Conservation (phyloP, 2,329 filamentous ascomycete genomes). For the Gliomastix tumulicola region DNA sequence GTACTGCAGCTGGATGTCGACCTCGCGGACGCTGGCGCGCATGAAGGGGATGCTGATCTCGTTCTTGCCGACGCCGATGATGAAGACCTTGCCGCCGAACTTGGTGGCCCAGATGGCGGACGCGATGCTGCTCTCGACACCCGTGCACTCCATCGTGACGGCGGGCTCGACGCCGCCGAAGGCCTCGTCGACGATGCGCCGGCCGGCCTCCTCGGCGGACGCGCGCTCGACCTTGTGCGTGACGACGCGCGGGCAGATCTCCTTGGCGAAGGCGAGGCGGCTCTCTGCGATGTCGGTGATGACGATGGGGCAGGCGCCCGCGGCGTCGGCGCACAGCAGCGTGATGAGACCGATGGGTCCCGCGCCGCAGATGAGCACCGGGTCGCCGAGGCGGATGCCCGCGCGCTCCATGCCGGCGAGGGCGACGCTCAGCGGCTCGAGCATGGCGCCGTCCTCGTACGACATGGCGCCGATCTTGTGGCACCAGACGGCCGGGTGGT, state of each 20-base stretch:
- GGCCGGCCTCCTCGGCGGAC: constrained; percentile 64
- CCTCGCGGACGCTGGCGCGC: constrained; percentile 81
- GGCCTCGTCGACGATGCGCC: constrained; percentile 55
- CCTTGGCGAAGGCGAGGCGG: constrained; percentile 76
- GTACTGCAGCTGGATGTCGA: constrained; percentile 96
- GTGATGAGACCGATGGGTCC: constrained; percentile 92
- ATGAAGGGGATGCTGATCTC: constrained; percentile 96
- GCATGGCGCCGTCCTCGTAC: constrained; percentile 82
- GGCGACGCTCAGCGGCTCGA: constrained; percentile 86
- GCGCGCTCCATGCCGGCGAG: constrained; percentile 83
- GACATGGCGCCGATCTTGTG: constrained; percentile 92
- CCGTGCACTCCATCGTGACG: constrained; percentile 86
- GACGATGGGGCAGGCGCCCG: constrained; percentile 83
- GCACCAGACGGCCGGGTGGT: constrained; percentile 91
- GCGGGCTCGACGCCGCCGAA: constrained; percentile 77
- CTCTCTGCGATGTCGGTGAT: constrained; percentile 93
- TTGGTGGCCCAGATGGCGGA: constrained; percentile 84
- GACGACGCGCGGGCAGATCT: constrained; percentile 69
- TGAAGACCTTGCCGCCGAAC: constrained; percentile 95
- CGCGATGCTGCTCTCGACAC: constrained; percentile 82
- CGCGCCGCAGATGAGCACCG: constrained; percentile 83
- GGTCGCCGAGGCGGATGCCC: constrained; percentile 74
- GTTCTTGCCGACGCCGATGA: constrained; percentile 91
- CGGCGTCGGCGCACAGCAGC: constrained; percentile 74
- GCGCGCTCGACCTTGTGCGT: constrained; percentile 71